phyloP scores from a whole-genome alignment of 148 eudicot genomes.

The Diospyros lotus region DNA sequence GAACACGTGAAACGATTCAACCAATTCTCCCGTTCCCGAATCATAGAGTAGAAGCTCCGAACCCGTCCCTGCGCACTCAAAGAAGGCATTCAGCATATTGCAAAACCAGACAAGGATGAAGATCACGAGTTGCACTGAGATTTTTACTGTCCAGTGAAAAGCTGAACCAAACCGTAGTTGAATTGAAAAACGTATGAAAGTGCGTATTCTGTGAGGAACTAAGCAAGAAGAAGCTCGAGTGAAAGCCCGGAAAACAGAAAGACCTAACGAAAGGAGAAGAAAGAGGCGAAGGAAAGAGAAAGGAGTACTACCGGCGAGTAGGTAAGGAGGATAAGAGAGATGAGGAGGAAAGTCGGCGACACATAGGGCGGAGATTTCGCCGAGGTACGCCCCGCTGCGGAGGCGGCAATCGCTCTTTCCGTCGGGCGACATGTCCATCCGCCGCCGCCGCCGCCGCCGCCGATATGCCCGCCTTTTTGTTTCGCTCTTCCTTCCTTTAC shows the following conservation, averaged over 20 bases:
- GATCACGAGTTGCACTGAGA: too few relatives aligned
- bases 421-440: constrained; percentile 14
- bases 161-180: too few relatives aligned
- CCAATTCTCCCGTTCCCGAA: constrained; percentile 29
- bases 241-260: too few relatives aligned
- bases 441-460: neutral
- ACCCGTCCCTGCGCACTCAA: constrained; percentile 58
- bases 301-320: constrained; percentile 57
- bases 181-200: too few relatives aligned
- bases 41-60: constrained; percentile 72
- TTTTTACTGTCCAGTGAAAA: too few relatives aligned
- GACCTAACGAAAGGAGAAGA: neutral
- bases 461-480: too few relatives aligned
- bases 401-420: constrained; percentile 15
- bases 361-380: constrained; percentile 89
- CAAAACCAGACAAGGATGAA: neutral
- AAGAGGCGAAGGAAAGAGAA: neutral
- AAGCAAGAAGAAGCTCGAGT: too few relatives aligned
- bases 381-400: constrained; percentile 57
- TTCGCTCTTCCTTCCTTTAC: too few relatives aligned
- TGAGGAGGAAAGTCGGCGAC: constrained; percentile 51
- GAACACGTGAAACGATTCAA: constrained; percentile 55
- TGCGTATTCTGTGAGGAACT: too few relatives aligned
- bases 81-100: neutral
- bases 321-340: constrained; percentile 57